phyloP scores from a whole-genome alignment of 352 stramenopile genomes.

The Globisporangium mamillatum region DNA sequence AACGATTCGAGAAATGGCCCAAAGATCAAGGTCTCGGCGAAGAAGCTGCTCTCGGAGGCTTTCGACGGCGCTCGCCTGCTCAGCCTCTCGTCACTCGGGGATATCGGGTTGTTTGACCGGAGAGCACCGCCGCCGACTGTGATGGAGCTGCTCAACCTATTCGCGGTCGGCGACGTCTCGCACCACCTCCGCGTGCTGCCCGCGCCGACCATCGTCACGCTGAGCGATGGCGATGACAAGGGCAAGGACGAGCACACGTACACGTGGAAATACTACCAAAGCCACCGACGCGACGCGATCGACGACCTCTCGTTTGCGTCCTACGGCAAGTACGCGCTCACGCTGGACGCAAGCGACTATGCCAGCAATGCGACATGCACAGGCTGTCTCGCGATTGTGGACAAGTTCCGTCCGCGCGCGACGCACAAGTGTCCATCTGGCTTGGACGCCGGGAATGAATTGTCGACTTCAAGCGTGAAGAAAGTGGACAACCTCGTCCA shows the following conservation, averaged over 20 bases:
- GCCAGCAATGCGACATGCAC: constrained; percentile 34
- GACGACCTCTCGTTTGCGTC: constrained; percentile 39
- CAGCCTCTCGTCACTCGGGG: constrained; percentile 15
- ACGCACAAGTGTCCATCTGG: constrained; percentile 35
- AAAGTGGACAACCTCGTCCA: constrained; percentile 23
- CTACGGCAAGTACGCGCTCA: constrained; percentile 60
- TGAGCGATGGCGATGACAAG: constrained; percentile 3
- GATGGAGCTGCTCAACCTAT: constrained; percentile 19
- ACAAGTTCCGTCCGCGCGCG: constrained; percentile 45
- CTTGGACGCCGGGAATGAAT: constrained; percentile 13
- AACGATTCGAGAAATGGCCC: constrained; percentile 9
- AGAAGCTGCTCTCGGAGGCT: constrained; percentile 9
- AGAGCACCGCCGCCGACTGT: constrained; percentile 8
- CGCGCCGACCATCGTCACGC: constrained; percentile 19
- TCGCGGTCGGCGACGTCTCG: constrained; percentile 17
- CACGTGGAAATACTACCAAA: constrained; percentile 58
- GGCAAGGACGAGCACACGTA: constrained; percentile 8
- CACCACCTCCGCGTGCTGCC: constrained; percentile 4
- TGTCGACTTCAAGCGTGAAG: constrained; percentile 32
- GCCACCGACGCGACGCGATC: constrained; percentile 29
- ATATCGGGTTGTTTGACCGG: constrained; percentile 16
- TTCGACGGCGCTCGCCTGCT: constrained; percentile 16
- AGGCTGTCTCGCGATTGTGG: constrained; percentile 55
- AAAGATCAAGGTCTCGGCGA: neutral
- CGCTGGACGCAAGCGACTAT: constrained; percentile 47